These are phyloP conservation scores for Penicillium salamii DNA, from an alignment of 495 filamentous ascomycete species.

Conservation along the genomic window DNA sequence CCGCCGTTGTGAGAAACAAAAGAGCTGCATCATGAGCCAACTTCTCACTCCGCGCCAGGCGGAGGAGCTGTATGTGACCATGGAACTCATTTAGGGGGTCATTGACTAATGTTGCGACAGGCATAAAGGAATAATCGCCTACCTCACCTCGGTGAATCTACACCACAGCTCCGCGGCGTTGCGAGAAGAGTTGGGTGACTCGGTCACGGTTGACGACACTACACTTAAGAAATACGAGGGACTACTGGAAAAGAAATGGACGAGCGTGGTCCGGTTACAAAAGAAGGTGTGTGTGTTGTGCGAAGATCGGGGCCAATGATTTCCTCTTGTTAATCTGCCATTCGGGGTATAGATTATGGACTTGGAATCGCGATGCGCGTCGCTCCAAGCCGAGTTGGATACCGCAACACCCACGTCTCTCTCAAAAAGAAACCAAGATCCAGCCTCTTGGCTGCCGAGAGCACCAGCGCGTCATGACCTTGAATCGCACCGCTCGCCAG, in stretches of 20 bases:
- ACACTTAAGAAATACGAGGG: constrained; percentile 64
- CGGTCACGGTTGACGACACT: constrained; percentile 61
- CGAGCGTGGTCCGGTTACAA: constrained; percentile 86
- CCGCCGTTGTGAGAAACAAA: constrained; percentile 19
- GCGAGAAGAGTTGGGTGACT: constrained; percentile 37
- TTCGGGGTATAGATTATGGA: constrained; percentile 86
- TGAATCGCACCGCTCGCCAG: constrained; percentile 75
- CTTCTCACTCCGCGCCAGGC: constrained; percentile 78
- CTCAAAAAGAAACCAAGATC: constrained; percentile 76
- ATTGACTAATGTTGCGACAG: constrained; percentile 43
- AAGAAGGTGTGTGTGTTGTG: constrained; percentile 65
- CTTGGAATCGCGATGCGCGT: constrained; percentile 67
- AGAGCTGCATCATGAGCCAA: constrained; percentile 58
- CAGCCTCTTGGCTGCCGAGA: constrained; percentile 79
- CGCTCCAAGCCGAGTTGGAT: constrained; percentile 80
- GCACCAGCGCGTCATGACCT: constrained; percentile 72
- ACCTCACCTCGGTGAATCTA: constrained; percentile 72
- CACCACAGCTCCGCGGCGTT: constrained; percentile 64
- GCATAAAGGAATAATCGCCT: constrained; percentile 88
- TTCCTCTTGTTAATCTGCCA: neutral
- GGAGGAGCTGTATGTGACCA: constrained; percentile 74
- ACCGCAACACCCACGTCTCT: constrained; percentile 81
- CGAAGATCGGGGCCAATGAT: neutral
- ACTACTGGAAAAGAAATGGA: constrained; percentile 95
- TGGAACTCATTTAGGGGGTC: constrained; percentile 1